These are phyloP conservation scores for Salisapilia sapeloensis DNA, from an alignment of 352 stramenopile genomes.

Conservation along the genomic window DNA sequence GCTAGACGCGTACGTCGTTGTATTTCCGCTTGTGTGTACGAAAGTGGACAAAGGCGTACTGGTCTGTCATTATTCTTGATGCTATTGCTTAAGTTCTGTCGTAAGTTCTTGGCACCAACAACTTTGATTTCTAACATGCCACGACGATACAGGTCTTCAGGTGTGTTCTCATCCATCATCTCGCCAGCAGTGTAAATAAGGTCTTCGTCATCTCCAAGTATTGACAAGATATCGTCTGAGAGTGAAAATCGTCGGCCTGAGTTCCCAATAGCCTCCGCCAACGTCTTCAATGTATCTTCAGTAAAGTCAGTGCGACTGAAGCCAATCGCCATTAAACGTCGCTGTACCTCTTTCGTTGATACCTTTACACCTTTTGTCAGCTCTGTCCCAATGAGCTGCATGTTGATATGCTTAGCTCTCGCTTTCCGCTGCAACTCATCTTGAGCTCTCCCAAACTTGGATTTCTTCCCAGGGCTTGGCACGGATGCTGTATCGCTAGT, in stretches of 20 bases:
- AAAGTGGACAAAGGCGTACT: too few relatives aligned
- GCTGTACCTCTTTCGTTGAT: conserved; percentile 32
- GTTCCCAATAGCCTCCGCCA: conserved; percentile 37
- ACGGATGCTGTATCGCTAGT: too few relatives aligned
- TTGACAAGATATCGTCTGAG: conserved; percentile 24
- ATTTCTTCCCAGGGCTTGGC: too few relatives aligned
- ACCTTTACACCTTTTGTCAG: conserved; percentile 35
- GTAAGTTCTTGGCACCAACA: conserved; percentile 29
- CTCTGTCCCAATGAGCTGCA: conserved; percentile 43
- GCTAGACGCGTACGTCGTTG: too few relatives aligned
- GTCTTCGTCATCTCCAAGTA: conserved; percentile 58
- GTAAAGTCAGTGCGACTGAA: conserved; percentile 53
- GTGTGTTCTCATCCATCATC: conserved; percentile 58
- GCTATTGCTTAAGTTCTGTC: conserved; percentile 1
- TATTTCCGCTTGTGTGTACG: too few relatives aligned
- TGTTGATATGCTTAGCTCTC: conserved; percentile 41
- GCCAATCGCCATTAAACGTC: conserved; percentile 37
- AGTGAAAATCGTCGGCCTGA: conserved; percentile 17
- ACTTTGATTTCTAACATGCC: conserved; percentile 45
- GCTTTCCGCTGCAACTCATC: conserved; percentile 47
- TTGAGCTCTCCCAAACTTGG: conserved; percentile 54
- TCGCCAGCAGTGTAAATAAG: too few relatives aligned
- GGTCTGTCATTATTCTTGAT: conserved; percentile 1
- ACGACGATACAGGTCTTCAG: conserved; percentile 50
- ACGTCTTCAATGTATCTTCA: conserved; percentile 46